These are phyloP conservation scores for Eimeria acervulina DNA, from an alignment of 169 alveolate species.

Conservation along the genomic window DNA sequence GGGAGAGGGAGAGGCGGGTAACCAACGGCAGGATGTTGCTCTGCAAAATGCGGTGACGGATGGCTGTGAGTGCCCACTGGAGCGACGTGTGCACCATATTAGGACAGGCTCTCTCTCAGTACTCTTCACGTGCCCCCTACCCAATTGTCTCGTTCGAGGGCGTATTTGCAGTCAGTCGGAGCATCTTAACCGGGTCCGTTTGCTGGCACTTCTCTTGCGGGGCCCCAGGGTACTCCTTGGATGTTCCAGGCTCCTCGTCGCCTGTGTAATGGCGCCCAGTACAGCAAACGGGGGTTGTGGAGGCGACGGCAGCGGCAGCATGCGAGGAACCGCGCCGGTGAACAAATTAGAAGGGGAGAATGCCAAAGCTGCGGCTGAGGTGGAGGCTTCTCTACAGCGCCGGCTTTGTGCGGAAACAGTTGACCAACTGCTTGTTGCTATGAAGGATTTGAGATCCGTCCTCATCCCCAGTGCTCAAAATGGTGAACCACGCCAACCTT, in stretches of 20 bases:
- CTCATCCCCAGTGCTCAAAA: not conserved
- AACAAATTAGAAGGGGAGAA: not conserved
- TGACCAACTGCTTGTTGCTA: constrained; percentile 14
- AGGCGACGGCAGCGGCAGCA: not conserved
- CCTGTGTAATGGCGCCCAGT: constrained; percentile 28
- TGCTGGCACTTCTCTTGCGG: constrained; percentile 58
- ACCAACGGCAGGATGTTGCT: not conserved
- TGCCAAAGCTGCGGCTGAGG: constrained; percentile 44
- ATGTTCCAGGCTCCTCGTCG: constrained; percentile 52
- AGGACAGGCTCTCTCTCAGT: not conserved
- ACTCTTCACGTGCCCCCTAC: constrained; percentile 43
- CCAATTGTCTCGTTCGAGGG: constrained; percentile 18
- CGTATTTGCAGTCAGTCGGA: not conserved
- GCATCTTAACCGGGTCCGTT: constrained; percentile 34
- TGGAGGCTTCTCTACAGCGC: constrained; percentile 33
- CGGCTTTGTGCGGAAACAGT: constrained; percentile 13
- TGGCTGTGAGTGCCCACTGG: not conserved
- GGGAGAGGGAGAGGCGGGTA: not conserved
- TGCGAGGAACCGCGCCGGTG: constrained; percentile 46
- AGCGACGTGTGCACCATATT: not conserved
- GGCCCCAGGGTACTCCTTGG: constrained; percentile 19
- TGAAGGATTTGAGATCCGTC: constrained; percentile 3
- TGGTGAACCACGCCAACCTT: not conserved
- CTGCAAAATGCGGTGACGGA: not conserved
- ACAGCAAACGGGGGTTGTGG: not conserved